These are phyloP conservation scores for Raffaelea deltoideospora DNA, from an alignment of 2,329 filamentous ascomycete species.

Conservation along the genomic window DNA sequence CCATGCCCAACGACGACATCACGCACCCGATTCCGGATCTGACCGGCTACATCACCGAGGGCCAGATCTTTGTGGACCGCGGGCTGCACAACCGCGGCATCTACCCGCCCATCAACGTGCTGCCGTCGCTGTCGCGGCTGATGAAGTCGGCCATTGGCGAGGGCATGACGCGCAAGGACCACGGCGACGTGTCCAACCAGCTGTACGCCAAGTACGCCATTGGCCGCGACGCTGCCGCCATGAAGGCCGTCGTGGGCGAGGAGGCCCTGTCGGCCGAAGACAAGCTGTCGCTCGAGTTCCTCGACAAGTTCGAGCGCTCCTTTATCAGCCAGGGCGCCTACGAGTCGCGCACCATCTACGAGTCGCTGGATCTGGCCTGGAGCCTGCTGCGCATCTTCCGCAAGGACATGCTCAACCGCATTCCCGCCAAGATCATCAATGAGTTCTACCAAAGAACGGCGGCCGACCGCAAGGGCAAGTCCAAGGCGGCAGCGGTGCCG, in stretches of 20 bases:
- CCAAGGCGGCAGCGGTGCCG: slow-evolving; percentile 36
- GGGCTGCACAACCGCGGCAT: slow-evolving; percentile 90
- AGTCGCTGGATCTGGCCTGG: slow-evolving; percentile 93
- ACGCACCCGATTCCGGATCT: slow-evolving; percentile 97
- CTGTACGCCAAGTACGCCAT: slow-evolving; percentile 99
- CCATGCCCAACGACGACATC: slow-evolving; percentile 99
- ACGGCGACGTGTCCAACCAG: slow-evolving; percentile 98
- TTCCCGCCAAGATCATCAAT: slow-evolving; percentile 67
- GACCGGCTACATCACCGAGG: slow-evolving; percentile 98
- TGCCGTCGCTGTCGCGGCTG: slow-evolving; percentile 93
- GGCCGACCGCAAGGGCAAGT: slow-evolving; percentile 47
- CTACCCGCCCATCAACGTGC: slow-evolving; percentile 96
- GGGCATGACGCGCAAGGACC: slow-evolving; percentile 89
- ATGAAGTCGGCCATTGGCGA: slow-evolving; percentile 99
- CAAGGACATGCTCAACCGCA: slow-evolving; percentile 94
- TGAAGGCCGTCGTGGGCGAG: slow-evolving; percentile 99
- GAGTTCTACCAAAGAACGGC: slow-evolving; percentile 67
- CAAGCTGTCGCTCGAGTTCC: slow-evolving; percentile 95
- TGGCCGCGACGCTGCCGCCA: slow-evolving; percentile 90
- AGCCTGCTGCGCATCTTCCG: slow-evolving; percentile 92
- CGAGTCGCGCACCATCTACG: slow-evolving; percentile 79
- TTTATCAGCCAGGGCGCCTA: slow-evolving; percentile 90
- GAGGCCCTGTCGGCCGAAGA: slow-evolving; percentile 91
- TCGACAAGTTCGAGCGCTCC: slow-evolving; percentile 94
- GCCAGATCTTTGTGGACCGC: slow-evolving; percentile 95